Evolutionary conservation across 2,329 filamentous ascomycete species (phyloP).

Genomic region (Colletotrichum gloeosporioides): DNA sequence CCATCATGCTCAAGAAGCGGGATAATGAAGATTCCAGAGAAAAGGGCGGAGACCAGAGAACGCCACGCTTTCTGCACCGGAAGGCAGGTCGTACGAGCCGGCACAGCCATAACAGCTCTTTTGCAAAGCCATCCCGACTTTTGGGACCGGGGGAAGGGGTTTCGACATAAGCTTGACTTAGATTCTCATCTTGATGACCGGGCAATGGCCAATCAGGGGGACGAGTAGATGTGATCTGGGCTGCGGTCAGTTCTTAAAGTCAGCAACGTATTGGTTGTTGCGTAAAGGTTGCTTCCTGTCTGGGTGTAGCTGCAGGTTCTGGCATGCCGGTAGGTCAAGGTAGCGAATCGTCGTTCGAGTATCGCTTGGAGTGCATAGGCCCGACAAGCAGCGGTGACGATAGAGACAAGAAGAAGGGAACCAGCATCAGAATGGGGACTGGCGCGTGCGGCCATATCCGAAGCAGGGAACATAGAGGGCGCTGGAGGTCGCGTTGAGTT

Average conservation of each 20-base stretch:
- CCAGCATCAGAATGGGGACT: neutral
- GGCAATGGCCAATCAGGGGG: neutral
- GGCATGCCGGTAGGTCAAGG: neutral
- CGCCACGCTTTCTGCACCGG: neutral
- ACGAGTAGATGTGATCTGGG: neutral
- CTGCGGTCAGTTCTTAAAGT: neutral
- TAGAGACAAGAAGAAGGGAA: neutral
- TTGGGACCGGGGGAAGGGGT: neutral
- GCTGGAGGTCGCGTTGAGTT: neutral
- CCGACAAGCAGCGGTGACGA: neutral
- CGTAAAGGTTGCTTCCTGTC: neutral
- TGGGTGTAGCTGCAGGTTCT: neutral
- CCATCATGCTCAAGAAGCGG: neutral
- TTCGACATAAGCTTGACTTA: constrained; percentile 8
- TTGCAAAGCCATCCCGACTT: neutral
- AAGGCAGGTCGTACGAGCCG: neutral
- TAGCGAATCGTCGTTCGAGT: neutral
- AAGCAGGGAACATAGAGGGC: neutral
- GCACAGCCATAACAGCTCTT: neutral
- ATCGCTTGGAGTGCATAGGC: neutral
- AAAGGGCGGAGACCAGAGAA: neutral
- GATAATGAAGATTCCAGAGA: neutral
- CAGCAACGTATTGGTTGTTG: neutral
- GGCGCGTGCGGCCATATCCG: neutral
- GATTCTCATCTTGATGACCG: neutral